Base-by-base conservation (phyloP, 345 rosid species). In the Arabidopsis arenosa region DNA sequence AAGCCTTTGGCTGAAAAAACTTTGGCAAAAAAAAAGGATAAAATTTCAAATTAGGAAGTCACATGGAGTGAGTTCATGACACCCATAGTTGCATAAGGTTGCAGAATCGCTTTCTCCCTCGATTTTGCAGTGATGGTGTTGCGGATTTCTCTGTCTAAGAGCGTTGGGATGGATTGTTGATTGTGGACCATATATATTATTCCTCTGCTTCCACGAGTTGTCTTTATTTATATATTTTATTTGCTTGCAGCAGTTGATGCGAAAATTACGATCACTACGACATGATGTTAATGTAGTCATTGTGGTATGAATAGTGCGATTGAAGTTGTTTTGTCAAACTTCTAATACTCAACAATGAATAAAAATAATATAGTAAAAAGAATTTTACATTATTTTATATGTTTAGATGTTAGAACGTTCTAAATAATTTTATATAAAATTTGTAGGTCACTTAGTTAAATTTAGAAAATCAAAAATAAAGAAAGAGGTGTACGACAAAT, bases 321-420 rank as follows among this genome's bases (percentile, higher is more conserved):
- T 36, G 47, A 36, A 47, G 56, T n/a, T 58, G n/a, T 71, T 17
- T 32, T 12, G 49, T 40, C 49, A 68, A 49, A 36, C 13, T 32
- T 30, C 5, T 15, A 54, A 26, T 69, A 43, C 9, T 32, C 44
- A 30, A 30, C 43, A 15, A 28, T 26, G 41, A 36, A 68, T 14
- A 23, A 23, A 23, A 23, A 23, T n/a, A 11, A 9, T n/a, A 39
- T 40, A 26, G 39, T 36, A 17, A 49, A 18, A 35, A 18, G 1
- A 2, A 44, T 1, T 5, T 14, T 7, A 48, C 23, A 48, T 15
- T 48, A 48, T 17, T 15, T 23, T 26, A n/a, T 7, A 33, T 9
- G 4, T 57, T 2, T 11, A 23, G 37, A 67, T 14, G 43, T 47
- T 51, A 15, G 43, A 63, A 13, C n/a, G 44, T 62, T 39, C 32